Percentiles rank a stretch among this genome's conserved stretches.
Conservation (phyloP, 805 yeast species). For the Cyberlindnera galapagoensis region DNA sequence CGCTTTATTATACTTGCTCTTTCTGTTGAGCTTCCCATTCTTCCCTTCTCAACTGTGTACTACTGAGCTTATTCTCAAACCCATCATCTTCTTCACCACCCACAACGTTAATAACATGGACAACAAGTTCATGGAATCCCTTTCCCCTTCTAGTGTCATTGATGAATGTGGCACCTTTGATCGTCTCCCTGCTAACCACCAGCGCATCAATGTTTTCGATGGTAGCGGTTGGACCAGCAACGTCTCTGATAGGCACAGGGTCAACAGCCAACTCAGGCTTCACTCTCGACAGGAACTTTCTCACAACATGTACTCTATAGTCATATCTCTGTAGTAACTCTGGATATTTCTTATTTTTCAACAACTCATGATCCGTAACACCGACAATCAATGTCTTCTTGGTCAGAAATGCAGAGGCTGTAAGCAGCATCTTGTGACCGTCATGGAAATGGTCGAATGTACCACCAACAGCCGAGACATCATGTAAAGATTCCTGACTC, state of each 20-base stretch:
- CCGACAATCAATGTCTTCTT: conserved; percentile 62
- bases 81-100: conserved; percentile 53
- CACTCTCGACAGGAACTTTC: conserved; percentile 40
- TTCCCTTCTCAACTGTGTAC: conserved; percentile 64
- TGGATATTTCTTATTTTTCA: conserved; percentile 68
- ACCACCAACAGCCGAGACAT: conserved; percentile 75
- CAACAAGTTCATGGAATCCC: conserved; percentile 43
- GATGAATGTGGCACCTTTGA: conserved; percentile 64
- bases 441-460: conserved; percentile 96
- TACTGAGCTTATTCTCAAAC: conserved; percentile 73
- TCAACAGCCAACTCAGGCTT: conserved; percentile 43
- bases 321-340: conserved; percentile 57
- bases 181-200: conserved; percentile 76
- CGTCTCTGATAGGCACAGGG: conserved; percentile 64
- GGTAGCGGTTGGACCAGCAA: conserved; percentile 91
- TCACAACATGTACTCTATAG: conserved; percentile 40
- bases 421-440: conserved; percentile 84
- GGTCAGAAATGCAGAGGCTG: conserved; percentile 63
- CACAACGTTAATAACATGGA: conserved; percentile 54
- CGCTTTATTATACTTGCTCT: neutral
- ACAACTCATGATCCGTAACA: conserved; percentile 67
- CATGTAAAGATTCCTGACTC: conserved; percentile 23
- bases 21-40: conserved; percentile 12
- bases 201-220: conserved; percentile 69
- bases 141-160: conserved; percentile 57